Evolutionary conservation across 169 alveolate genomes (phyloP).

Genomic region (Cryptosporidium felis): DNA sequence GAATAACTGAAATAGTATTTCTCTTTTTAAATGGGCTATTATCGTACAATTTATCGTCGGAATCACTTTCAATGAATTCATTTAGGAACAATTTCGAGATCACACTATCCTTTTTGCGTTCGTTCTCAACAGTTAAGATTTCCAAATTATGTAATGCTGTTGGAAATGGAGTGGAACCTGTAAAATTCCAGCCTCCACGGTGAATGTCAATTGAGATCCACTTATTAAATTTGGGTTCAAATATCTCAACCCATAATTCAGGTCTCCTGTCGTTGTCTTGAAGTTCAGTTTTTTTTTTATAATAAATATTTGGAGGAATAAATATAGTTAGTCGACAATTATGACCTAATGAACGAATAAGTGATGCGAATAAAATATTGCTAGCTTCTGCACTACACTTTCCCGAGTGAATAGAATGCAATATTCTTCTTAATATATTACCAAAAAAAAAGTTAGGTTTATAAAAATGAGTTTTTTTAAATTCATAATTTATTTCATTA

Average conservation of each 20-base stretch:
- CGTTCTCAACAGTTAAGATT: no score
- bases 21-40: neutral
- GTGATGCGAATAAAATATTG: constrained; percentile 47
- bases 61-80: neutral
- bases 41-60: no score
- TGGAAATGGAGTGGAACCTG: no score
- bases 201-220: constrained; percentile 68
- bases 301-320: constrained; percentile 25
- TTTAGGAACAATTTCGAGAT: constrained; percentile 30
- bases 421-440: neutral
- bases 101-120: no score
- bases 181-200: constrained; percentile 69
- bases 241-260: constrained; percentile 57
- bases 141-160: no score
- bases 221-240: constrained; percentile 36
- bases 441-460: constrained; percentile 23
- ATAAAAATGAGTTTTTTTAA: neutral
- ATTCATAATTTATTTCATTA: neutral
- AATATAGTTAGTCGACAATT: constrained; percentile 29
- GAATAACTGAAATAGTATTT: neutral
- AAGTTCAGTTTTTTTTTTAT: constrained; percentile 6
- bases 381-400: constrained; percentile 52
- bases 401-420: neutral
- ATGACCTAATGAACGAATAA: constrained; percentile 20
- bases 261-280: constrained; percentile 47